Base-by-base conservation (phyloP, 1,139 yeast species). In the Zygosaccharomyces sapae region DNA sequence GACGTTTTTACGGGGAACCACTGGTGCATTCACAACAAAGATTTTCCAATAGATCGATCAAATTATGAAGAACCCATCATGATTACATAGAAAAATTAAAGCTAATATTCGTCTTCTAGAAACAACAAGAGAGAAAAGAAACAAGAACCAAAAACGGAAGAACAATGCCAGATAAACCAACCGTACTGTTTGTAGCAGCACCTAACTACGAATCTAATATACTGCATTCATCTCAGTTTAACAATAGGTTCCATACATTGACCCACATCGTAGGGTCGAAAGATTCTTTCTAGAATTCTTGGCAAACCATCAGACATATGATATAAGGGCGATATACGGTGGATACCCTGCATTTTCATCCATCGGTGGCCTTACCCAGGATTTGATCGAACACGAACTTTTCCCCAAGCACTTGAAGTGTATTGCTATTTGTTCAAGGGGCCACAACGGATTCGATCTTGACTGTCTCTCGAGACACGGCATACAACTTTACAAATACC, bases 391-490 rank as follows among this genome's bases (percentile, higher is more conserved):
- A 16, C 46, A 55, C 41, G 52, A 50, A 12, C 44, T 45, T 7
- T 55, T 62, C 41, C 63, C 62, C 16, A 45, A 46, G 9, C 44
- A 54, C 6, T 45, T 64, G 33, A 51, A 55, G 37, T 57, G 63
- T 33, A 51, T 63, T 4, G 58, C 54, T 8, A 37, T 64, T 24
- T 64, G 67, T 43, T 62, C 66, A 6, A 50, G 66, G 34, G 67
- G 67, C 3, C 52, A 53, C 35, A 57, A 60, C 37, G 59, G 58
- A 4, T 46, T 61, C n/a, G 65, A 62, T 37, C 44, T 60, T 1
- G 61, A 56, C 1, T 52, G 55, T 2, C 44, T 63, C 20, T 44
- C 50, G 10, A 46, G 53, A 19, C 47, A 56, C 37, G 47, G 43
- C 2, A 59, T 62, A 29, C 48, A 49, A 37, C 44, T 64, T 30